Evolutionary conservation across 768 basidiomycete species (phyloP), one percentile per base, ranked within the genome.

Genomic region (Auriscalpium microsporum): DNA sequence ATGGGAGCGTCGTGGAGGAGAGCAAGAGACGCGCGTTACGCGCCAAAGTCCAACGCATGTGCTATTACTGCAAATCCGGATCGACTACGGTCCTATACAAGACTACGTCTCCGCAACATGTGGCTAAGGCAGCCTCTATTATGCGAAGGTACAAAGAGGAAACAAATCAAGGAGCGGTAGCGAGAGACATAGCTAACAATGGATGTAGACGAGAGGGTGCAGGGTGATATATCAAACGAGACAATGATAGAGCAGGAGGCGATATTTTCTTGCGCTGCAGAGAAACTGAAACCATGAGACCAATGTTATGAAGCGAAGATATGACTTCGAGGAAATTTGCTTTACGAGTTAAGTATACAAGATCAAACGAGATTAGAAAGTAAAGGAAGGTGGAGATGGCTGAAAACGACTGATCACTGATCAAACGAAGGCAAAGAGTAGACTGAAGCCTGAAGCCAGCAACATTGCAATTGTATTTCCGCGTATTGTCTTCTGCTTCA

Each of bases 1-100:
- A 80, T 79, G 46, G 3, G 46, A 13, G 46, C 46, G 46, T 10
- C 46, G 46, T 11, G n/a, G n/a, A 4, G 2, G 7, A 28, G 28
- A 28, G 28, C 28, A 28, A 28, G 28, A 28, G 28, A 4, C 28
- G 28, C 28, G 28, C 28, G 2, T 21, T 21, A 21, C 21, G 21
- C 21, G 21, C 21, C 21, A 21, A 21, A 21, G 21, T 21, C 21
- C 21, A 21, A 28, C 28, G 7, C 28, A 28, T 28, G 28, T 28
- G 28, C 7, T 28, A 28, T 28, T 28, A 28, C 28, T 28, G 28
- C 28, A 21, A 21, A 21, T 21, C 21, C 21, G 21, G 21, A 21
- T 28, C 28, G 28, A 28, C 28, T 28, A 28, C 28, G 7, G 28
- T 28, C 28, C 28, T 21, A 28, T 28, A 28, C 28, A 28, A 28